Conservation (phyloP, 345 rosid species). For the Cardamine resedifolia region DNA sequence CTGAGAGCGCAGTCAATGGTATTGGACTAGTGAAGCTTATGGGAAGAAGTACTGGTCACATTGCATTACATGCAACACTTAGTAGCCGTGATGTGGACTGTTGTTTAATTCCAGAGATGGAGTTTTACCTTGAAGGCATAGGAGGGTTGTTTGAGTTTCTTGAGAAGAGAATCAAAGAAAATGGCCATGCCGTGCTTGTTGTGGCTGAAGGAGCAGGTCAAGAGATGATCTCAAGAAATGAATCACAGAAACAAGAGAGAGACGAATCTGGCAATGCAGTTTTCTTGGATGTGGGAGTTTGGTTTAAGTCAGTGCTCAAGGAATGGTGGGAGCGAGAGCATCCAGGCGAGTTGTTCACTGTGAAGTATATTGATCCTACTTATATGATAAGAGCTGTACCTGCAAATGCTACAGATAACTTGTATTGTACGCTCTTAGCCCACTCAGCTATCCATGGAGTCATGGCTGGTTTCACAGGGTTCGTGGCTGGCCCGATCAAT, state of each 20-base stretch:
- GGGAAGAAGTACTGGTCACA: slow-evolving; percentile 96
- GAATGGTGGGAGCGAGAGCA: slow-evolving; percentile 76
- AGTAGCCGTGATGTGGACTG: slow-evolving; percentile 97
- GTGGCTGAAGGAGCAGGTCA: slow-evolving; percentile 96
- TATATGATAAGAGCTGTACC: slow-evolving; percentile 94
- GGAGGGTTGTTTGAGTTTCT: slow-evolving; percentile 82
- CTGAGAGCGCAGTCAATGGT: slow-evolving; percentile 91
- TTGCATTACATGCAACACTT: slow-evolving; percentile 78
- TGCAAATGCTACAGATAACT: slow-evolving; percentile 74
- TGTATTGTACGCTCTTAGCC: slow-evolving; percentile 81
- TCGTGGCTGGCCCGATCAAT: slow-evolving; percentile 80
- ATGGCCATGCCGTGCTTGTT: slow-evolving; percentile 79
- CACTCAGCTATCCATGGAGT: slow-evolving; percentile 92
- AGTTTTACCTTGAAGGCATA: slow-evolving; percentile 67
- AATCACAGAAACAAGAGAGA: slow-evolving; percentile 61
- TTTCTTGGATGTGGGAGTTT: slow-evolving; percentile 77
- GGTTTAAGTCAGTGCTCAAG: slow-evolving; percentile 76
- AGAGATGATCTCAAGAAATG: slow-evolving; percentile 68
- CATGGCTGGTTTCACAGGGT: slow-evolving; percentile 88
- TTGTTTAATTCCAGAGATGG: slow-evolving; percentile 75
- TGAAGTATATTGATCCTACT: slow-evolving; percentile 89
- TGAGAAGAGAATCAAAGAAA: slow-evolving; percentile 46
- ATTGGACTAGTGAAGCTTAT: slow-evolving; percentile 85
- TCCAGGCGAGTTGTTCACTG: slow-evolving; percentile 62
- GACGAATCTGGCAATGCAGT: slow-evolving; percentile 84